Conservation (phyloP, 495 filamentous ascomycete genomes). For the Trichoderma gamsii region DNA sequence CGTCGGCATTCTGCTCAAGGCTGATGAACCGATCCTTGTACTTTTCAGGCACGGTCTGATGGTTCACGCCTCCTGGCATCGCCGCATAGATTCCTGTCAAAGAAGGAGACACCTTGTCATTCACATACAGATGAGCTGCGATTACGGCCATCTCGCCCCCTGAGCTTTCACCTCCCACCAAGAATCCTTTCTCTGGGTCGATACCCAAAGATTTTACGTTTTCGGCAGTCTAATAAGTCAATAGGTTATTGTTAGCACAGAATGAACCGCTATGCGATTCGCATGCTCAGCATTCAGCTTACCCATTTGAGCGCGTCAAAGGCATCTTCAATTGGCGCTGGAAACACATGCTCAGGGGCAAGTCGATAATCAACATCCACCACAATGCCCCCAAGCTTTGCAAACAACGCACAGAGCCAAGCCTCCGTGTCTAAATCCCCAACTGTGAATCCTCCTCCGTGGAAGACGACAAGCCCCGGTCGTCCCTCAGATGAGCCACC, state of each 20-base stretch:
- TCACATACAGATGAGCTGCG: conserved; percentile 30
- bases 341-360: conserved; percentile 42
- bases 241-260: not conserved
- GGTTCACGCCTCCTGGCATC: conserved; percentile 26
- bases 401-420: conserved; percentile 25
- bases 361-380: conserved; percentile 41
- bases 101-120: conserved; percentile 28
- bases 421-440: conserved; percentile 31
- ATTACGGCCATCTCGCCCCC: conserved; percentile 41
- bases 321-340: conserved; percentile 38
- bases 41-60: conserved; percentile 21
- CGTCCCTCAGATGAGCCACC: conserved; percentile 20
- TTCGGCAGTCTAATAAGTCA: conserved; percentile 22
- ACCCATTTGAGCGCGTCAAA: conserved; percentile 48
- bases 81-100: conserved; percentile 39
- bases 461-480: conserved; percentile 35
- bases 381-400: conserved; percentile 29
- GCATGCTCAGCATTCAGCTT: not conserved
- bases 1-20: conserved; percentile 19
- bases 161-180: conserved; percentile 44
- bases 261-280: not conserved
- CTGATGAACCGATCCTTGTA: conserved; percentile 21
- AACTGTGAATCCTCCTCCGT: conserved; percentile 40
- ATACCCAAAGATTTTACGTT: conserved; percentile 31
- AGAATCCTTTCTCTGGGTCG: conserved; percentile 36